Conservation (phyloP, 345 rosid species). For the Lepidium didymum region DNA sequence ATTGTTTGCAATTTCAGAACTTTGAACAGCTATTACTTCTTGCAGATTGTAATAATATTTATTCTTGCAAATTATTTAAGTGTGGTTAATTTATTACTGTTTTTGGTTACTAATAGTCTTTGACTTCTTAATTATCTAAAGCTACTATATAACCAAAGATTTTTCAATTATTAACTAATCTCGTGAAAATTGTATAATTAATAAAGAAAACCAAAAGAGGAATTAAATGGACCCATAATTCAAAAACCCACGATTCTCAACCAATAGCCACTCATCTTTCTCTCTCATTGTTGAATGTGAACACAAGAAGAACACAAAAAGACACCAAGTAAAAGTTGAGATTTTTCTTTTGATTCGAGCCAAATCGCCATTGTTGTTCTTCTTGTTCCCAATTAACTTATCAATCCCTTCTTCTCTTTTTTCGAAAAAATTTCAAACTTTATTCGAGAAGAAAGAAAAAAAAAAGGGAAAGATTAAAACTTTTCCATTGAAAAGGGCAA, state of each 20-base stretch:
- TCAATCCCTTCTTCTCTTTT: constrained; percentile 1
- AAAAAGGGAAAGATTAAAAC: neutral
- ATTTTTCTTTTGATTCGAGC: constrained; percentile 27
- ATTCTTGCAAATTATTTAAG: neutral
- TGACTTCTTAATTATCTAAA: constrained; percentile 2
- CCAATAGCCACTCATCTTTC: constrained; percentile 6
- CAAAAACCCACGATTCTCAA: constrained; percentile 23
- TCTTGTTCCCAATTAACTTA: neutral
- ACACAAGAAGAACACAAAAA: constrained; percentile 18
- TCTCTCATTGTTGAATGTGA: constrained; percentile 10
- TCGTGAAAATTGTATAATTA: too few species aligned
- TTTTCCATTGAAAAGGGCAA: neutral
- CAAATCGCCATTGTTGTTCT: constrained; percentile 16
- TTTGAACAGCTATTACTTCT: neutral
- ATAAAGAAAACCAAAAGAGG: neutral
- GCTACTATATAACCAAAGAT: constrained; percentile 2
- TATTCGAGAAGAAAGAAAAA: neutral
- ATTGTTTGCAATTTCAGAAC: neutral
- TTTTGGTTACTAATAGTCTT: neutral
- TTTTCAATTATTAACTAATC: neutral
- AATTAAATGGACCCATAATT: constrained; percentile 6
- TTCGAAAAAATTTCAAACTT: neutral
- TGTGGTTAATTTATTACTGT: neutral
- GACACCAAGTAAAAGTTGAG: constrained; percentile 24
- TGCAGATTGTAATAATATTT: constrained; percentile 8